A percentile compares a stretch with the other conserved stretches of the same genome.
Conservation (phyloP, 108 stramenopile genomes). For the Cyclotella baltica region DNA sequence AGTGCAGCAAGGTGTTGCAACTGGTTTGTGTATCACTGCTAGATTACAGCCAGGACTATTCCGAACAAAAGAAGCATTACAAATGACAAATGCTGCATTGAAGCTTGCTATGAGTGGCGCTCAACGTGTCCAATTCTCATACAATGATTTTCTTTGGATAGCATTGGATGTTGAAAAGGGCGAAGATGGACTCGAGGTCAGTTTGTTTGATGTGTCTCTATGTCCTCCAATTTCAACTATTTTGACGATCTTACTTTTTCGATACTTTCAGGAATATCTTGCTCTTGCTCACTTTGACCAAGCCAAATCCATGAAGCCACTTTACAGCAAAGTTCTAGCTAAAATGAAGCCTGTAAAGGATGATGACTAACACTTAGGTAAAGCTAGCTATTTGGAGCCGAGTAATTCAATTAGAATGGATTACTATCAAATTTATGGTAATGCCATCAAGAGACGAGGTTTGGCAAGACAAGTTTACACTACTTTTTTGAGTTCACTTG, state of each 20-base stretch:
- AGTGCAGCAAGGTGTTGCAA: constrained; percentile 71
- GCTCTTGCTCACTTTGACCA: constrained; percentile 81
- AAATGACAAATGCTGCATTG: constrained; percentile 71
- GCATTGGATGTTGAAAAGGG: constrained; percentile 81
- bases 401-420: not conserved
- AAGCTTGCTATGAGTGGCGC: constrained; percentile 79
- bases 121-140: constrained; percentile 84
- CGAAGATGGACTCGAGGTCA: constrained; percentile 67
- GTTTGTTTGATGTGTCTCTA: not conserved
- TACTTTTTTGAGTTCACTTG: no score
- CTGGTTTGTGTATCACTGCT: constrained; percentile 76
- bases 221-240: not conserved
- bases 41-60: constrained; percentile 65
- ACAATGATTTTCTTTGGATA: constrained; percentile 89
- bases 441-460: no score
- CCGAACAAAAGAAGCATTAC: constrained; percentile 54
- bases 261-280: constrained; percentile 45
- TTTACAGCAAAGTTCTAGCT: constrained; percentile 79
- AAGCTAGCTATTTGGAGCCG: not conserved
- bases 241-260: not conserved
- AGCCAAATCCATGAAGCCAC: constrained; percentile 72
- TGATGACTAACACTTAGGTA: constrained; percentile 36
- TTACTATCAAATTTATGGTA: no score
- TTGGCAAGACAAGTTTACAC: no score
- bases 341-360: constrained; percentile 63